Base-by-base conservation (phyloP, 2,329 filamentous ascomycete species). In the Botrytis porri region DNA sequence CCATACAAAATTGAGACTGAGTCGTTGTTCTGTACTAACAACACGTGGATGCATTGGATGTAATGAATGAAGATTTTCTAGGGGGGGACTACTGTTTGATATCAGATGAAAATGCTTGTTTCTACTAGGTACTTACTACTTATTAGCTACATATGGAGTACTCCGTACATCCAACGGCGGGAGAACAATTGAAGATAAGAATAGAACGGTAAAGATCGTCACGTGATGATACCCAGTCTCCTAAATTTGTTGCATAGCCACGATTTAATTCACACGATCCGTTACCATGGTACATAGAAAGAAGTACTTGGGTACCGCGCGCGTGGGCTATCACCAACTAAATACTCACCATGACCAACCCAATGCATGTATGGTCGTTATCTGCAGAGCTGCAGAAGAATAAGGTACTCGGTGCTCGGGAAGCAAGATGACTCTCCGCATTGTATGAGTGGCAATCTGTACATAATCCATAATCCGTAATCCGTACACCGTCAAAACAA, bases 71-170 rank as follows among this genome's bases (percentile, higher is more conserved):
- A 63, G 32, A 20, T 29, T 39, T 67, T 54, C 25, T 16, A 51
- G 25, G 48, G 41, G 48, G 64, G 25, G 35, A 22, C 45, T 67
- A 39, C 64, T 45, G 64, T 67, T 67, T 41, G 64, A 67, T 39
- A 57, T 67, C 35, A 39, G 25, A 41, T 54, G 45, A 37, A 67
- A 67, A 57, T 67, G 48, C 45, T 41, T 57, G 35, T 12, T 18
- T 16, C 2, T 61, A 61, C 29, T 18, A 18, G 29, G 32, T n/a
- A 25, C 29, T 25, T n/a, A n/a, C n/a, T n/a, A n/a, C n/a, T n/a
- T n/a, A n/a, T n/a, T 54, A 54, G 48, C 48, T n/a, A 54, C 25
- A 54, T n/a, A 16, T 4, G 48, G 48, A 54, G 29, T 14, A n/a
- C n/a, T n/a, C n/a, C n/a, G n/a, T n/a, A n/a, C n/a, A n/a, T n/a